phyloP scores from a whole-genome alignment of 345 rosid species.

The Bruguiera gymnorhiza region DNA sequence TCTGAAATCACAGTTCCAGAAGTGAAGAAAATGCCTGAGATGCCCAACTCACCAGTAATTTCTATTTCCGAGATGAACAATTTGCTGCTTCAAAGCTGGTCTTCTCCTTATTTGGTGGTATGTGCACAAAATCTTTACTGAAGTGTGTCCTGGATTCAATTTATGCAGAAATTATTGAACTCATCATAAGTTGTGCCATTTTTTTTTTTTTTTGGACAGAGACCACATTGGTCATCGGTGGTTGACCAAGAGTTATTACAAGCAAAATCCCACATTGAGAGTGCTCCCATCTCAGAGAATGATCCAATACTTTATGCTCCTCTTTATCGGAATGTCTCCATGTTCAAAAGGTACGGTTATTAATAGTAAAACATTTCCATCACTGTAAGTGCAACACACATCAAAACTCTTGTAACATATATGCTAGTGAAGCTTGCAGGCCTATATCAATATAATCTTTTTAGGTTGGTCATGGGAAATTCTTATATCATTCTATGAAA shows the following conservation, averaged over 20 bases:
- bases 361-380: not conserved
- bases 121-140: slow-evolving; percentile 18
- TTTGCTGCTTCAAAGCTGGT: slow-evolving; percentile 53
- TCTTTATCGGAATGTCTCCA: slow-evolving; percentile 67
- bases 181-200: slow-evolving; percentile 8
- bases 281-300: slow-evolving; percentile 45
- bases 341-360: slow-evolving; percentile 60
- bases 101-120: slow-evolving; percentile 48
- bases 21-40: slow-evolving; percentile 32
- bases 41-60: slow-evolving; percentile 38
- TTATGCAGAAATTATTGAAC: not conserved
- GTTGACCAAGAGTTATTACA: slow-evolving; percentile 53
- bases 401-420: not conserved
- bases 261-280: slow-evolving; percentile 66
- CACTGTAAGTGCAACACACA: not conserved
- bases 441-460: not conserved
- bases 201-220: slow-evolving; percentile 40
- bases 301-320: slow-evolving; percentile 58
- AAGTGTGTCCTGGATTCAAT: slow-evolving; percentile 6
- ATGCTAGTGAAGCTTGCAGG: not conserved
- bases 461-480: not conserved
- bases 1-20: slow-evolving; percentile 21
- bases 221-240: slow-evolving; percentile 50
- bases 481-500: not conserved
- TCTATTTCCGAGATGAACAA: slow-evolving; percentile 67